These are phyloP conservation scores for Sphaerulina vaccinii DNA, from an alignment of 2,329 filamentous ascomycete genomes.

Conservation along the genomic window DNA sequence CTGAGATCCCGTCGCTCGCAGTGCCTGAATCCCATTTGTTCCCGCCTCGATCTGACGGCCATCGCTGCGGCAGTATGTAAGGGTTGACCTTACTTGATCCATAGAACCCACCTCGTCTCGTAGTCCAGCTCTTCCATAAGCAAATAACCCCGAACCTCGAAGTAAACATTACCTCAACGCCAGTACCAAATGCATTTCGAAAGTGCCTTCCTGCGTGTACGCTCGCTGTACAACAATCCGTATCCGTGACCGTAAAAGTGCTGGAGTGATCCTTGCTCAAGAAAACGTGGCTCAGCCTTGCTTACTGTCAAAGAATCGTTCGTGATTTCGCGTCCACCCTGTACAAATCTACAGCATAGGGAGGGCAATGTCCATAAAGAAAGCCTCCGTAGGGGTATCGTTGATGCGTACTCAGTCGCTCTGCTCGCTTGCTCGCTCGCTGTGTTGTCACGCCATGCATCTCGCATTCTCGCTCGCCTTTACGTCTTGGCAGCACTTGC, in stretches of 20 bases:
- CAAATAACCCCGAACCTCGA: too few species aligned
- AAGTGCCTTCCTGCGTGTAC: slow-evolving; percentile 5
- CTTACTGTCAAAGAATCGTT: not conserved
- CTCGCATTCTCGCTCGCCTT: slow-evolving; percentile 9
- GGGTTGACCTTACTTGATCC: too few species aligned
- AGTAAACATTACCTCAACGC: slow-evolving; percentile 18
- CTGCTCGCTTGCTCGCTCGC: not conserved
- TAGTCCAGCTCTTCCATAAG: slow-evolving; percentile 2
- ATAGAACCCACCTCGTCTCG: too few species aligned
- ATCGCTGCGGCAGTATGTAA: too few species aligned
- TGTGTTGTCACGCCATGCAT: slow-evolving; percentile 14
- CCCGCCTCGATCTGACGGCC: too few species aligned
- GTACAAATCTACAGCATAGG: slow-evolving; percentile 18
- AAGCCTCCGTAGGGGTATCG: slow-evolving; percentile 10
- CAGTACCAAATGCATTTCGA: slow-evolving; percentile 12
- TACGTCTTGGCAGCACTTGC: slow-evolving; percentile 21
- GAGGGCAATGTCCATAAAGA: not conserved
- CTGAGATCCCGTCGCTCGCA: not conserved
- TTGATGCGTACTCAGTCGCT: slow-evolving; percentile 1
- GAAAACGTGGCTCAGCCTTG: too few species aligned
- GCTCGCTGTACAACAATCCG: slow-evolving; percentile 1
- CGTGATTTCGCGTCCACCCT: slow-evolving; percentile 8
- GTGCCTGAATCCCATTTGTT: too few species aligned
- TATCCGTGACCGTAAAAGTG: slow-evolving; percentile 4
- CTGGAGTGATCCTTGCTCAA: too few species aligned